These are phyloP conservation scores for Vaccinium corymbosum DNA, from an alignment of 148 eudicot species.

Conservation along the genomic window DNA sequence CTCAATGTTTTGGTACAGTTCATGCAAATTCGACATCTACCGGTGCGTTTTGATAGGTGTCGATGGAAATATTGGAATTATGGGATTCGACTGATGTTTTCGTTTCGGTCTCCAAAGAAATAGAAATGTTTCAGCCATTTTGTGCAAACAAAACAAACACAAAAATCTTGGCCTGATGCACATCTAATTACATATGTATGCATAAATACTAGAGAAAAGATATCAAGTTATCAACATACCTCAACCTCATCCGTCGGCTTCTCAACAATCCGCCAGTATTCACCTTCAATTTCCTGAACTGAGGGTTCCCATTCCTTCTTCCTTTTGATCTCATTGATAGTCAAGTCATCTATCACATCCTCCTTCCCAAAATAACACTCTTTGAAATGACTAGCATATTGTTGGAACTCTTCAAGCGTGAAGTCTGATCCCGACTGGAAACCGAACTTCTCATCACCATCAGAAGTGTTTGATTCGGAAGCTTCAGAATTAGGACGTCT, in stretches of 20 bases:
- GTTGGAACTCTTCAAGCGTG: conserved; percentile 46
- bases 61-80: background rate
- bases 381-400: conserved; percentile 40
- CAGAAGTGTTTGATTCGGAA: conserved; percentile 31
- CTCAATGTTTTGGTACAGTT: background rate
- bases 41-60: background rate
- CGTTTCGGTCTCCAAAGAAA: background rate
- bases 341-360: conserved; percentile 14
- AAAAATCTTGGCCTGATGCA: background rate
- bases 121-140: background rate
- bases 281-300: conserved; percentile 57
- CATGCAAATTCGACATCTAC: background rate
- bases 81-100: background rate
- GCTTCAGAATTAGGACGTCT: conserved; percentile 27
- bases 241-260: conserved; percentile 66
- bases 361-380: conserved; percentile 38
- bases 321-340: conserved; percentile 14
- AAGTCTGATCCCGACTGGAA: conserved; percentile 62
- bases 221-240: conserved; percentile 25
- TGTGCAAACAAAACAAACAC: background rate
- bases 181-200: background rate
- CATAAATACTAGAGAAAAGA: background rate
- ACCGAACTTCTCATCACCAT: conserved; percentile 56
- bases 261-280: conserved; percentile 69
- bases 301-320: conserved; percentile 36